Percentiles rank a stretch among this genome's conserved stretches.
Conservation (phyloP, 768 basidiomycete genomes). For the Pulveroboletus sp. region DNA sequence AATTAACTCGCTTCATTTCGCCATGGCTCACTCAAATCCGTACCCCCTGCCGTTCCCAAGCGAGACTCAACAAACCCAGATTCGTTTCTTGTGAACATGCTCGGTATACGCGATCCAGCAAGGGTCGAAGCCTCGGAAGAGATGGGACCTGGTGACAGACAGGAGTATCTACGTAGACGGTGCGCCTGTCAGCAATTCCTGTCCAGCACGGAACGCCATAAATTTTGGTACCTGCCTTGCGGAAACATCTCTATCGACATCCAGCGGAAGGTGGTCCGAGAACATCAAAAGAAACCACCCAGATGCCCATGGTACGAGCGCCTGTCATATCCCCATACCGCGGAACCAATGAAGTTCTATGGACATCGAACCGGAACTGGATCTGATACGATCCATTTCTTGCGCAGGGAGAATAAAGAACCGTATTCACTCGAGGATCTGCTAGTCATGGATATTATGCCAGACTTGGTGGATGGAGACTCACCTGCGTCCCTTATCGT, state of each 20-base stretch:
- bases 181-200: conserved; percentile 17
- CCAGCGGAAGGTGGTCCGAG: conserved; percentile 11
- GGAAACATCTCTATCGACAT: conserved; percentile 3
- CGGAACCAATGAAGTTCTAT: conserved; percentile 12
- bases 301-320: conserved; percentile 7
- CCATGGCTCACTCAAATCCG: conserved; percentile 17
- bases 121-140: background rate
- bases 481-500: conserved; percentile 24
- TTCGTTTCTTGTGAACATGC: conserved; percentile 22
- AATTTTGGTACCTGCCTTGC: conserved; percentile 20
- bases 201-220: conserved; percentile 29
- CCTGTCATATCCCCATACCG: conserved; percentile 20
- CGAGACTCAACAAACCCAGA: conserved; percentile 11
- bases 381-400: conserved; percentile 32
- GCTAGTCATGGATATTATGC: conserved; percentile 22
- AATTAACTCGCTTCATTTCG: background rate
- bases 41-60: conserved; percentile 24
- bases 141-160: conserved; percentile 6
- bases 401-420: conserved; percentile 19
- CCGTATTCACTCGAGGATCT: conserved; percentile 28
- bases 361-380: conserved; percentile 15
- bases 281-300: background rate
- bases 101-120: conserved; percentile 13
- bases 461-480: conserved; percentile 21
- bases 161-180: conserved; percentile 15